These are phyloP conservation scores for Sclerotinia borealis DNA, from an alignment of 2,329 filamentous ascomycete genomes.

Conservation along the genomic window DNA sequence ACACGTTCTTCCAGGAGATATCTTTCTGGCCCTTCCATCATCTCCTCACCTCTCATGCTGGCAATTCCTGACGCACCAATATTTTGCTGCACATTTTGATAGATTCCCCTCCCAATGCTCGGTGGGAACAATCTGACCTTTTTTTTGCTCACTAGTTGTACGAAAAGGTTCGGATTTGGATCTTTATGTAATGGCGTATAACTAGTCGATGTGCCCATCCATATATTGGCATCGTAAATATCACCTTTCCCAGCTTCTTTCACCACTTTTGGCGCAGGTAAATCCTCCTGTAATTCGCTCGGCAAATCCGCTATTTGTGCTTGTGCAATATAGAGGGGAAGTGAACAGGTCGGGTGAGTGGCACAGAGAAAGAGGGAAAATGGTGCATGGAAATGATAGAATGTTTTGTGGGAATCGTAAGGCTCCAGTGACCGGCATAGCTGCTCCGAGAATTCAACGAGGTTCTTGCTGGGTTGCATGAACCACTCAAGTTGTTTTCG, in stretches of 20 bases:
- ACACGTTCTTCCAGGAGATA: slow-evolving; percentile 59
- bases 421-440: background rate
- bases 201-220: slow-evolving; percentile 81
- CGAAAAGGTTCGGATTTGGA: slow-evolving; percentile 89
- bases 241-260: slow-evolving; percentile 64
- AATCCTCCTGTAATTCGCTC: slow-evolving; percentile 50
- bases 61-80: slow-evolving; percentile 34
- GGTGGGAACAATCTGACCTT: slow-evolving; percentile 66
- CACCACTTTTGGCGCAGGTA: slow-evolving; percentile 63
- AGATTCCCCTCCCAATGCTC: slow-evolving; percentile 55
- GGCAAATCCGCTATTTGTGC: slow-evolving; percentile 67
- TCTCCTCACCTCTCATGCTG: slow-evolving; percentile 66
- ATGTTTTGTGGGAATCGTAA: slow-evolving; percentile 28
- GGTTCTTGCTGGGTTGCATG: background rate
- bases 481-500: background rate
- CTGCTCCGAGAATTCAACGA: background rate
- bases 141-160: slow-evolving; percentile 73
- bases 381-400: slow-evolving; percentile 42
- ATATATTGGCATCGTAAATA: slow-evolving; percentile 80
- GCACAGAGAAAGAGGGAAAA: slow-evolving; percentile 26
- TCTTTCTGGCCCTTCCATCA: slow-evolving; percentile 81
- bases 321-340: slow-evolving; percentile 75
- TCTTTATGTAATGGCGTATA: slow-evolving; percentile 89
- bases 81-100: slow-evolving; percentile 42
- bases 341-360: background rate